Evolutionary conservation across 306 rosid species (phyloP).

Genomic region (Fragaria vesca): DNA sequence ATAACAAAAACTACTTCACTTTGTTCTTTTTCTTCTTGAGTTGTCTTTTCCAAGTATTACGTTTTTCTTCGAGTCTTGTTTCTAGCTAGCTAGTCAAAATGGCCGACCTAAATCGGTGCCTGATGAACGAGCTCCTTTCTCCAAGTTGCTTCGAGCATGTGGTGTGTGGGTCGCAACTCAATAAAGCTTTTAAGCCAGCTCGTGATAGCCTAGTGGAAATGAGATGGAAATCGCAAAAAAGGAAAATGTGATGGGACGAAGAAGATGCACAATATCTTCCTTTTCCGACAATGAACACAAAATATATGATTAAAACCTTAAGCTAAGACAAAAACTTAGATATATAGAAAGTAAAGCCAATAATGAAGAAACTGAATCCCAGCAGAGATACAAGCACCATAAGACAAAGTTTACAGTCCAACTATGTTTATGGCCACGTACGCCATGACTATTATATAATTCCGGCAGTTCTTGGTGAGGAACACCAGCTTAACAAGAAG

Average conservation of each 20-base stretch:
- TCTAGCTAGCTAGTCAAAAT: neutral
- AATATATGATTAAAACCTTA: neutral
- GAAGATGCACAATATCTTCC: slow-evolving; percentile 4
- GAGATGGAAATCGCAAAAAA: neutral
- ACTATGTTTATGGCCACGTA: slow-evolving; percentile 1
- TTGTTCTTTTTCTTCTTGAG: neutral
- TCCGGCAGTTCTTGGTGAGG: neutral
- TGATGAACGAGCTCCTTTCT: neutral
- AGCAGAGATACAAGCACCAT: neutral
- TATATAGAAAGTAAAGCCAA: neutral
- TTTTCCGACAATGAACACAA: slow-evolving; percentile 4
- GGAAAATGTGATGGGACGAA: neutral
- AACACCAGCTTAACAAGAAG: neutral
- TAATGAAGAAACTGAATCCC: neutral
- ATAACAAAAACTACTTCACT: neutral
- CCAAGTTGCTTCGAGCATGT: neutral
- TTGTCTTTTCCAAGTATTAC: neutral
- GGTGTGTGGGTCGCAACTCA: neutral
- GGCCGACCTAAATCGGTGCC: neutral
- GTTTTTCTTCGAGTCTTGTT: neutral
- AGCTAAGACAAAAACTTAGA: slow-evolving; percentile 4
- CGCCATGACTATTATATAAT: neutral
- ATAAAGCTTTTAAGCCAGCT: neutral
- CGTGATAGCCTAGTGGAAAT: slow-evolving; percentile 3
- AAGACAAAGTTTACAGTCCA: neutral